Evolutionary conservation across 257 asterid genomes (phyloP), one percentile per base, ranked within the genome.

Genomic region (Solanum etuberosum): DNA sequence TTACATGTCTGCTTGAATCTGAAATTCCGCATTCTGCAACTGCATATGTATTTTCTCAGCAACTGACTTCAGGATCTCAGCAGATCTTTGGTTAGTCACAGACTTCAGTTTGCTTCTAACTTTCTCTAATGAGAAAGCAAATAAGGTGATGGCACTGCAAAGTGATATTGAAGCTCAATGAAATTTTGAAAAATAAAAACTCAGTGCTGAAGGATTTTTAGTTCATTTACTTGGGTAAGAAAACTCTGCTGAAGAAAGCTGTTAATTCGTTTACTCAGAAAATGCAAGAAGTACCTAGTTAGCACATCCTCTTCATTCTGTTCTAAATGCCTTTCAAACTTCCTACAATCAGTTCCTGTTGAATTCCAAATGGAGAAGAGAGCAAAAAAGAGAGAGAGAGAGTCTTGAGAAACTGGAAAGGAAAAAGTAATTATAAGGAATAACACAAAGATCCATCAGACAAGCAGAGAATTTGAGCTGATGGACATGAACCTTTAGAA

Each of bases 51-150:
- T 93, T 76, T 89, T 94, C 91, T 94, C 96, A 61, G 94, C 93
- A 85, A 93, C 92, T 89, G 94, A 92, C 86, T 87, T 89, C 92
- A 96, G 87, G 90, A 96, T 95, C 90, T 94, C 96, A 87, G 96
- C 93, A 82, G 95, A 92, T 91, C 90, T 93, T 91, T 89, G 90
- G 90, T 82, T 91, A 85, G 93, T 90, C 71, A 91, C 51, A 27
- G 98, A 92, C 92, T 93, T 94, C 91, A 95, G 84, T 89, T 92
- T 95, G 91, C 93, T 86, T 90, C 93, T 94, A 74, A 96, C 89
- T 87, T 93, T 97, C 90, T 89, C 92, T 81, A 96, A 89, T 73
- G 98, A 94, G 92, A 88, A 72, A 78, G 94, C 88, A 85, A 95
- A 88, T 89, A 95, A 93, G 87, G 94, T 87, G 35, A 94, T 93